These are phyloP conservation scores for Orbilia ellipsospora DNA, from an alignment of 2,329 filamentous ascomycete species.

Conservation along the genomic window DNA sequence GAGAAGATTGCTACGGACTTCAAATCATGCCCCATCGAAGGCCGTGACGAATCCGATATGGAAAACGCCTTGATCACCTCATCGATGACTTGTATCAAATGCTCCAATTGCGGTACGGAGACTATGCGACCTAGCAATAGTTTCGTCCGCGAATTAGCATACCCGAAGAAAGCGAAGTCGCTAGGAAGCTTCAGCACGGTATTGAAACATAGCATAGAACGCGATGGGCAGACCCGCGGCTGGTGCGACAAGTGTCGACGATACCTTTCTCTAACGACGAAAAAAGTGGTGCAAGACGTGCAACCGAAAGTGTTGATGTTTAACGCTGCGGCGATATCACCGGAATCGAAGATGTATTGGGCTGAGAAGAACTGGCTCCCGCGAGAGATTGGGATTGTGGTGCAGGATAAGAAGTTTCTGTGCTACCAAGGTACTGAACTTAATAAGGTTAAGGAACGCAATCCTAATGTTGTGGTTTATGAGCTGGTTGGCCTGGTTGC, in stretches of 20 bases:
- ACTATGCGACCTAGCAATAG: conserved; percentile 81
- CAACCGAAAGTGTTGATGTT: conserved; percentile 88
- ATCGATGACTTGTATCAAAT: conserved; percentile 79
- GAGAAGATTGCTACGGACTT: conserved; percentile 83
- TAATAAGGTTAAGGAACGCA: conserved; percentile 79
- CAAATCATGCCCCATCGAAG: conserved; percentile 74
- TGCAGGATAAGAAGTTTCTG: conserved; percentile 90
- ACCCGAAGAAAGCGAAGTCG: conserved; percentile 69
- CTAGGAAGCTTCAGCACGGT: conserved; percentile 83
- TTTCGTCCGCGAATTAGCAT: conserved; percentile 86
- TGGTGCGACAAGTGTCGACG: conserved; percentile 93
- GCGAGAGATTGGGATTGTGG: conserved; percentile 90
- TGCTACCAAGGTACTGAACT: conserved; percentile 95
- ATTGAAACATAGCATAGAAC: conserved; percentile 90
- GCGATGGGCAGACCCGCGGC: conserved; percentile 86
- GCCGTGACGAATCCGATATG: conserved; percentile 71
- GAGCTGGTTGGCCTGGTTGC: conserved; percentile 89
- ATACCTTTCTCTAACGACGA: conserved; percentile 86
- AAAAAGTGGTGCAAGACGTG: conserved; percentile 79
- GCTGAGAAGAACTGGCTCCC: conserved; percentile 89
- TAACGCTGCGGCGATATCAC: conserved; percentile 77
- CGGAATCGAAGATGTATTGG: conserved; percentile 84
- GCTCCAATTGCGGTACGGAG: conserved; percentile 87
- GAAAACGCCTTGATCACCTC: conserved; percentile 72
- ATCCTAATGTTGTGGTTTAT: conserved; percentile 81